Base-by-base conservation (phyloP, 2,329 filamentous ascomycete species). In the Aspergillus puulaauensis region DNA sequence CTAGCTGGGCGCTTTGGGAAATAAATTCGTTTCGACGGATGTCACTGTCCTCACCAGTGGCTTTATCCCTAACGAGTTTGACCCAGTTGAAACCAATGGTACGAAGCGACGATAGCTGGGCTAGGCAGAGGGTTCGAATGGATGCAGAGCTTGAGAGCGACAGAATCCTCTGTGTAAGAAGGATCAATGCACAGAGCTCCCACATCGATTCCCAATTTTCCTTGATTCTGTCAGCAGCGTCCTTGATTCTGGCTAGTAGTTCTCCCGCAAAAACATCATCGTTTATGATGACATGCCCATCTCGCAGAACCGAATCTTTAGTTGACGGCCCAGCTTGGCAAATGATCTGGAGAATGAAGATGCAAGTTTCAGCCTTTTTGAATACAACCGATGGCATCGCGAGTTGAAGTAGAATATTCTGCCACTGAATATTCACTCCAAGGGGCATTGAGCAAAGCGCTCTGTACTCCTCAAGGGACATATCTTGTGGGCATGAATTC, bases 401-500 rank as follows among this genome's bases (percentile, higher is more conserved):
- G 3, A 88, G 67, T 62, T 86, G 80, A 1, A 75, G 64, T 0
- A 85, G 65, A 3, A 88, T 79, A 53, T 86, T 87, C 8, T 74
- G 64, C 81, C 84, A 88, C 51, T 84, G 82, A 8, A 86, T 68
- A 1, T 68, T 64, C 17, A 75, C 57, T 0, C 84, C 84, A 1
- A 80, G 65, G 0, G 80, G 76, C 3, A 88, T 61, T 0, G 77
- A 66, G 0, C 76, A 74, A n/a, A 87, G 77, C 0, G 78, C 73
- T 51, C 82, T 81, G 65, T 79, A 87, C 53, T 89, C 84, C 0
- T 80, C 78, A 0, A 84, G 57, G 0, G 79, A 75, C 55, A 89
- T 71, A 21, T 78, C 64, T 0, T 56, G 11, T 0, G 85, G 83
- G 49, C 83, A 86, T 0, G 67, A 51, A 0, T 63, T 69, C 56